Evolutionary conservation across 2,329 filamentous ascomycete species (phyloP), one percentile per base, ranked within the genome.

Genomic region (Penicillium sp.): DNA sequence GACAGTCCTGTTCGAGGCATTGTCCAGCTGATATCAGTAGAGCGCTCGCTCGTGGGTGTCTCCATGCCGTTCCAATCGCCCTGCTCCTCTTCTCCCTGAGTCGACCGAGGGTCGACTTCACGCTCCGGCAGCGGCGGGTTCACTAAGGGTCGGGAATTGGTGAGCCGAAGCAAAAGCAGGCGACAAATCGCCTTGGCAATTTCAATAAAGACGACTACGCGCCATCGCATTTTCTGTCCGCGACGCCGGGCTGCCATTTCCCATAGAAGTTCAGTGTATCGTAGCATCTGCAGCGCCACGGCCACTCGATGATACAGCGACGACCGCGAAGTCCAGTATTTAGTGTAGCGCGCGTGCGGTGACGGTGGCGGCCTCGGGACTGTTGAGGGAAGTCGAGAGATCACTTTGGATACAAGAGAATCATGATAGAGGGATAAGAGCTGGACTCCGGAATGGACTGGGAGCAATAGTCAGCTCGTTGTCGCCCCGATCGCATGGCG

Each of bases 1-100:
- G 83, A 86, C 59, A 95, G 78, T 33, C 90, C 89, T 0, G 93
- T 98, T 50, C 93, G 79, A n/a, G 91, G 91, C 91, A 98, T 97
- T 11, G 79, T 81, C 87, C 91, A 97, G 55, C 83, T 83, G 54
- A 70, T 47, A 33, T 70, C 69, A 0, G 67, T 66, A 13, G 67
- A 69, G 28, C 73, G 71, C 4, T 75, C 72, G 37, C 59, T 64
- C 27, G 60, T 56, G 9, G 66, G 61, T 3, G 67, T 70, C 36
- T 76, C 71, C 65, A 79, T 73, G 5, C 72, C 75, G 52, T 76
- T 71, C 61, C 65, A 73, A 50, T 73, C 68, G 1, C 67, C 45
- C 18, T 58, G 48, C 2, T 54, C 48, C 5, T 55, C 71, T 4
- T 75, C 73, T 4, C 76, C 73, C 12, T 76, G 77, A 8, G 79